Conservation (phyloP, 768 basidiomycete genomes). For the Mycena polygramma region DNA sequence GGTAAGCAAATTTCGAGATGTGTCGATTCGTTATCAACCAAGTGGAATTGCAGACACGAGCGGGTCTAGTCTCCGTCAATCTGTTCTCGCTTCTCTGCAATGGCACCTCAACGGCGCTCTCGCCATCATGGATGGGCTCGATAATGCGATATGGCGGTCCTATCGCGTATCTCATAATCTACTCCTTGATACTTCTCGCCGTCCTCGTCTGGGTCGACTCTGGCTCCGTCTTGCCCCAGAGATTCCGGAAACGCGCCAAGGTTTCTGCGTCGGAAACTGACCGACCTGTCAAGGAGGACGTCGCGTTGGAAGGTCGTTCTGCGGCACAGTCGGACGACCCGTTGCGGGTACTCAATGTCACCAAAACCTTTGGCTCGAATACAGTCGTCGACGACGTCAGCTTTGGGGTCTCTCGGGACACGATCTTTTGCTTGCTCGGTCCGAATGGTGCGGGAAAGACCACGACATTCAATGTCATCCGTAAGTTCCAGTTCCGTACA, state of each 20-base stretch:
- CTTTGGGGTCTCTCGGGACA: constrained; percentile 72
- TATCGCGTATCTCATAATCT: constrained; percentile 77
- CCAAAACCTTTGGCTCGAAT: constrained; percentile 69
- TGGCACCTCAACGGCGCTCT: constrained; percentile 59
- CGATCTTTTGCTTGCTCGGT: constrained; percentile 79
- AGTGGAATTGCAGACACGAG: constrained; percentile 62
- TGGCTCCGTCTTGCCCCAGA: constrained; percentile 65
- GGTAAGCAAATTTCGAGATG: constrained; percentile 54
- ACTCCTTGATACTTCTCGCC: constrained; percentile 68
- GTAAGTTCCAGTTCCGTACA: constrained; percentile 56
- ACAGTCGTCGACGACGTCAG: constrained; percentile 81
- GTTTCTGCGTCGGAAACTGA: constrained; percentile 22
- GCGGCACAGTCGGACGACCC: constrained; percentile 65
- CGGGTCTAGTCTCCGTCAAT: constrained; percentile 82
- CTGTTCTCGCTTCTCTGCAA: constrained; percentile 81
- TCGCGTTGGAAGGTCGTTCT: constrained; percentile 64
- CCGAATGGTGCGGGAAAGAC: constrained; percentile 91
- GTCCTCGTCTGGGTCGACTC: constrained; percentile 82
- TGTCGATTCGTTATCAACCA: constrained; percentile 9
- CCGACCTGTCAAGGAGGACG: constrained; percentile 59
- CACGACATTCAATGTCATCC: constrained; percentile 85
- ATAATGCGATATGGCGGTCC: constrained; percentile 80
- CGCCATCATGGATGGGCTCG: constrained; percentile 60
- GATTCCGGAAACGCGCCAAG: constrained; percentile 42
- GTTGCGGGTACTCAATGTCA: constrained; percentile 72